Base-by-base conservation (phyloP, 2,329 filamentous ascomycete species). In the Sclerotinia sclerotiorum region DNA sequence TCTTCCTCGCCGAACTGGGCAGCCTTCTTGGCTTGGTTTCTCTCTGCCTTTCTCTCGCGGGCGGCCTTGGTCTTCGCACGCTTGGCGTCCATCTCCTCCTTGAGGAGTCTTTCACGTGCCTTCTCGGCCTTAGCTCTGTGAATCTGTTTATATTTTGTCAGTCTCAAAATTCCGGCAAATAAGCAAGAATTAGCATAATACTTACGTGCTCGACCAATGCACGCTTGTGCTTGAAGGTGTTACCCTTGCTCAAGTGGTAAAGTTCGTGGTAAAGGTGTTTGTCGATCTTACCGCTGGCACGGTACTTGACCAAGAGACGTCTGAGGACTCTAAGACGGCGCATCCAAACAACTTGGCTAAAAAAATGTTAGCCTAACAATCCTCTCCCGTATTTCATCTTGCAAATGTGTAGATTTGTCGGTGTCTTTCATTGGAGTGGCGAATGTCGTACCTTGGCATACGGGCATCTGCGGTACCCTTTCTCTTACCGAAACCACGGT, bases 171-270 rank as follows among this genome's bases (percentile, higher is more conserved):
- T 35, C 10, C 15, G 15, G 51, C 58, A 24, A 42, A 19, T 2
- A 62, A 21, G 17, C 32, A 52, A 13, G 6, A n/a, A 17, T 29
- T 17, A 42, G 24, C n/a, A 13, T 48, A 7, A 67, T 79, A 93
- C 95, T 81, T 96, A 99, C 95, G 88, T 99, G 95, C 90, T 99
- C 95, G 82, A 99, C 93, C 79, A 99, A 90, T 81, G 94, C 95
- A 85, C 95, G 91, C 94, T 98, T 99, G 93, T 99, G 95, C 94
- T 99, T 99, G 92, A 99, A 99, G 83, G 95, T 94, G 91, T 99
- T 99, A 96, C 95, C 96, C 94, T 99, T 99, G 90, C 92, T 95
- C 82, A 97, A 87, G 85, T 97, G 95, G 90, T 99, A 99, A 78
- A 99, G 93, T 87, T 98, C 94, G 90, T 99, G 95, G 90, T 99